A percentile compares a stretch with the other conserved stretches of the same genome.
Evolutionary conservation across 352 stramenopile genomes (phyloP).

Genomic region (Pythium chondricola): DNA sequence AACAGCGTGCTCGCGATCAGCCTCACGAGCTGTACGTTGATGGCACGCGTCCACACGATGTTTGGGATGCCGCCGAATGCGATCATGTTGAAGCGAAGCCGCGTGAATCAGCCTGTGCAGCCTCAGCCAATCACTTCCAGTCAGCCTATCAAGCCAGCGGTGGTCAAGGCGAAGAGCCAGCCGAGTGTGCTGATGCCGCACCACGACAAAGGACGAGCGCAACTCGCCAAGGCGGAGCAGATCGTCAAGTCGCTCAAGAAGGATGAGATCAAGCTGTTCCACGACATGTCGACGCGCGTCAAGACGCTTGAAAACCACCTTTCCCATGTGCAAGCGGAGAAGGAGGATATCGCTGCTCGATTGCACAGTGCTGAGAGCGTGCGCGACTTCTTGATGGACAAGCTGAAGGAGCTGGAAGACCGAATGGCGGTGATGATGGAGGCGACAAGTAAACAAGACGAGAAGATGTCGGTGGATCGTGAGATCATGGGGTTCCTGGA

Average conservation of each 20-base stretch:
- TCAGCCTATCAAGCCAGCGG: conserved; percentile 3
- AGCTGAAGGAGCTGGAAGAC: conserved; percentile 74
- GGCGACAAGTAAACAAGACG: conserved; percentile 47
- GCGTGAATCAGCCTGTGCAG: conserved; percentile 6
- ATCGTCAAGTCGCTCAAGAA: conserved; percentile 80
- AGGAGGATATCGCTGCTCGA: conserved; percentile 64
- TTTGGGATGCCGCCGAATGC: conserved; percentile 47
- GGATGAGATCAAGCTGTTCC: conserved; percentile 81
- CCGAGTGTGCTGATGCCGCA: neutral
- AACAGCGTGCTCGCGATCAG: conserved; percentile 70
- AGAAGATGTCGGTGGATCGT: conserved; percentile 57
- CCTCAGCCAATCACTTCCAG: conserved; percentile 1
- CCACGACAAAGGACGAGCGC: conserved; percentile 13
- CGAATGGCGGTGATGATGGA: conserved; percentile 50
- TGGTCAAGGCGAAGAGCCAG: conserved; percentile 13
- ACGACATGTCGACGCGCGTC: conserved; percentile 75
- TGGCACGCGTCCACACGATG: conserved; percentile 50
- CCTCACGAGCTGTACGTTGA: conserved; percentile 44
- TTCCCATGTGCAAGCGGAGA: conserved; percentile 62
- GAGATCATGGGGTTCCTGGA: conserved; percentile 84
- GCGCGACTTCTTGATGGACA: conserved; percentile 82
- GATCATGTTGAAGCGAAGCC: conserved; percentile 13
- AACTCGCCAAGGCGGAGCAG: conserved; percentile 67
- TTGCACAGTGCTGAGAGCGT: conserved; percentile 75
- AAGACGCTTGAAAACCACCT: conserved; percentile 63